These are phyloP conservation scores for Salix arbutifolia DNA, from an alignment of 345 rosid genomes.

Conservation along the genomic window DNA sequence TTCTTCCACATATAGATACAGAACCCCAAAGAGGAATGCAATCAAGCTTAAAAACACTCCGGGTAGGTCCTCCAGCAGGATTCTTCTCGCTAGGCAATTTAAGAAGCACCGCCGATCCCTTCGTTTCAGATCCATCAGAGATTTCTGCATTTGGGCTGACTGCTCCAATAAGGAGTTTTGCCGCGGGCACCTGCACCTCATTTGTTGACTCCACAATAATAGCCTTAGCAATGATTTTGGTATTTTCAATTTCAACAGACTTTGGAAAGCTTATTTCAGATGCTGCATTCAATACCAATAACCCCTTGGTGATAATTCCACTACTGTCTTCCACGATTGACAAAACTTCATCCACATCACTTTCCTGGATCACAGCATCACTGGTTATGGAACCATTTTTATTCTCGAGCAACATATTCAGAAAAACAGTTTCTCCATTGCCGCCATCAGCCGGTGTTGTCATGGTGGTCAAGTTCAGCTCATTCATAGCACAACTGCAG, in stretches of 20 bases:
- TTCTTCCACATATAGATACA: constrained; percentile 22
- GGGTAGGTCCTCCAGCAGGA: constrained; percentile 19
- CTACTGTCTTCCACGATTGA: constrained; percentile 47
- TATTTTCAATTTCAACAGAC: constrained; percentile 37
- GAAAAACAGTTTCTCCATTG: constrained; percentile 1
- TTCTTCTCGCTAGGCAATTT: constrained; percentile 54
- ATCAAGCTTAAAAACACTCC: constrained; percentile 21
- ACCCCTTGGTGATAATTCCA: constrained; percentile 46
- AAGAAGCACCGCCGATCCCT: constrained; percentile 58
- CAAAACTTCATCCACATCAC: constrained; percentile 51
- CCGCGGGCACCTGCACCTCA: constrained; percentile 56
- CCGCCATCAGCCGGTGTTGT: background rate
- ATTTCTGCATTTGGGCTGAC: constrained; percentile 41
- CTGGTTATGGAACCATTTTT: constrained; percentile 14
- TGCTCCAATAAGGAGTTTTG: constrained; percentile 53
- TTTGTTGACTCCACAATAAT: constrained; percentile 56
- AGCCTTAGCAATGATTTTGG: constrained; percentile 55
- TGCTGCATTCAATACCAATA: constrained; percentile 49
- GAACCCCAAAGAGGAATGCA: constrained; percentile 27
- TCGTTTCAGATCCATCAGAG: constrained; percentile 33
- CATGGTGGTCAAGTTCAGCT: background rate
- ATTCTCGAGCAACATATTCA: constrained; percentile 6
- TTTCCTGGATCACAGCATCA: constrained; percentile 45
- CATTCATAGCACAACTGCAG: background rate
- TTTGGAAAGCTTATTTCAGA: constrained; percentile 52